phyloP scores from a whole-genome alignment of 176 grass and related monocot genomes.

The Thinopyrum elongatum region DNA sequence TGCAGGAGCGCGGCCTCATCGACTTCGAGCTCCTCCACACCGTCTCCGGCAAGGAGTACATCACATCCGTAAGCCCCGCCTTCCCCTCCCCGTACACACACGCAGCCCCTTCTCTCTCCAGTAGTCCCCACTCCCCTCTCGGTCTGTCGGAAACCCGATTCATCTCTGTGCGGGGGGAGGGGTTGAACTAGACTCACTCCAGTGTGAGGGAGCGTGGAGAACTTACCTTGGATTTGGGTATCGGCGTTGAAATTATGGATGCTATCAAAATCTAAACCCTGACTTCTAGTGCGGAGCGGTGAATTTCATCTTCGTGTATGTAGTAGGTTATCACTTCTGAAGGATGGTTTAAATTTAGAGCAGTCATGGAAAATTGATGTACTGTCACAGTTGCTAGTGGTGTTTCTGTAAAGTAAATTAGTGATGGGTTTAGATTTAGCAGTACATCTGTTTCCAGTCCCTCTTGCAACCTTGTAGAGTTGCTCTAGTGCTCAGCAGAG shows the following conservation, averaged over 20 bases:
- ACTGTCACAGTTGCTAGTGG: background rate
- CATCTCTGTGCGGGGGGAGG: background rate
- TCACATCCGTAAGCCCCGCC: conserved; percentile 70
- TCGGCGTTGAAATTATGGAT: background rate
- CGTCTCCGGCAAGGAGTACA: conserved; percentile 87
- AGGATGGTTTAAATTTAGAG: background rate
- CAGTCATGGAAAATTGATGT: background rate
- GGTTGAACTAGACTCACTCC: background rate
- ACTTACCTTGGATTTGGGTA: background rate
- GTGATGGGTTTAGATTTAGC: background rate
- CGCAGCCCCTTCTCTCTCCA: background rate
- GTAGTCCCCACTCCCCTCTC: background rate
- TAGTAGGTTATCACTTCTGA: background rate
- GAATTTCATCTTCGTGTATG: background rate
- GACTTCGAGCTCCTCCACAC: conserved; percentile 94
- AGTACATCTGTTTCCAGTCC: background rate
- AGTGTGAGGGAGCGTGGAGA: background rate
- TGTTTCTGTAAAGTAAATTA: background rate
- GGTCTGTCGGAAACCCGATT: background rate
- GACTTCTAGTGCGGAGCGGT: background rate
- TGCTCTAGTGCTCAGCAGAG: background rate
- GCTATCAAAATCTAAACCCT: background rate
- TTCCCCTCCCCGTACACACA: background rate
- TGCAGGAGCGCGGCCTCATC: conserved; percentile 75
- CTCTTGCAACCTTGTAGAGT: background rate